Percentiles rank a stretch among this genome's conserved stretches.
phyloP scores from a whole-genome alignment of 345 rosid genomes.

The Populus nigra region DNA sequence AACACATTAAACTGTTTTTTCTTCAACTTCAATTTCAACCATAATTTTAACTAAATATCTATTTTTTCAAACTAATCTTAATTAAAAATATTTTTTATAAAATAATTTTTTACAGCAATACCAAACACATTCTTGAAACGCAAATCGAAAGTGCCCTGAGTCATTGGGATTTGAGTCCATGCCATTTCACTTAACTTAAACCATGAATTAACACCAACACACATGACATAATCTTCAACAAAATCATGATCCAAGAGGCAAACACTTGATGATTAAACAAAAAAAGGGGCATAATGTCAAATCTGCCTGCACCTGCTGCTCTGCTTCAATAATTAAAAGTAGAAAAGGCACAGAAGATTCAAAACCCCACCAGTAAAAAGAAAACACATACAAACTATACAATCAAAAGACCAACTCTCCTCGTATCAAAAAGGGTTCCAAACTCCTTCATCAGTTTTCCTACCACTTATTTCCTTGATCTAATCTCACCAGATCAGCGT shows the following conservation, averaged over 20 bases:
- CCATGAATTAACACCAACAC: not conserved
- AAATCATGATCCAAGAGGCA: not conserved
- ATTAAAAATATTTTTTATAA: too few relatives aligned
- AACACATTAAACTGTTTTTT: too few relatives aligned
- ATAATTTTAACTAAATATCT: too few relatives aligned
- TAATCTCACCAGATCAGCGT: constrained; percentile 1
- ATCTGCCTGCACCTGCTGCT: not conserved
- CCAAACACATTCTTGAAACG: too few relatives aligned
- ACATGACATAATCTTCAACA: not conserved
- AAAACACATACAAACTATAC: not conserved
- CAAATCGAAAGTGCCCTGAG: too few relatives aligned
- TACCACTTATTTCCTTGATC: not conserved
- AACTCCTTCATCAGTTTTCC: not conserved
- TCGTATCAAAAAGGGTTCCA: not conserved
- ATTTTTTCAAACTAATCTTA: too few relatives aligned
- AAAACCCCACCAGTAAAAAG: not conserved
- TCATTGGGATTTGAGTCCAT: too few relatives aligned
- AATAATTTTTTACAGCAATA: too few relatives aligned
- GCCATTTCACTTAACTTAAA: not conserved
- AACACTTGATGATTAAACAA: not conserved
- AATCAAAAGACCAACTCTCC: not conserved
- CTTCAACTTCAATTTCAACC: too few relatives aligned
- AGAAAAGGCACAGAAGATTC: not conserved
- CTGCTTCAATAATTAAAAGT: not conserved
- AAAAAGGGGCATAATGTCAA: not conserved